Evolutionary conservation across 805 yeast species (phyloP), one percentile per base, ranked within the genome.

Genomic region (Ogataea trehalophila): DNA sequence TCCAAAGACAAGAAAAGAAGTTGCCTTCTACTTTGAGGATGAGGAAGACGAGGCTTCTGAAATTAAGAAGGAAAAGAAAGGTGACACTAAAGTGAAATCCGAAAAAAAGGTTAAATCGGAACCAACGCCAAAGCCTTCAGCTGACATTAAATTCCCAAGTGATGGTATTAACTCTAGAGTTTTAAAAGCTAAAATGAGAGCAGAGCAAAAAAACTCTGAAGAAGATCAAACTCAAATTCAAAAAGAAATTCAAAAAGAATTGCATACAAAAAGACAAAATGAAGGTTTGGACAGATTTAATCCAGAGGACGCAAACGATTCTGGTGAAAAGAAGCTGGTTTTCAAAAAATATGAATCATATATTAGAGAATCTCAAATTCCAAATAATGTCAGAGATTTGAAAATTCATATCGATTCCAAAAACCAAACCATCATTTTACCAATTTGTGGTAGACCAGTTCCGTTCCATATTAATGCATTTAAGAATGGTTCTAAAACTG

Each of bases 381-480:
- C 99, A 37, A 69, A 73, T 35, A 78, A 79, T 57, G 95, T 90
- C 17, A 80, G 83, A 59, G 97, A 91, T 63, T 74, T 94, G 65
- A 83, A 83, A 62, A 81, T 92, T 50, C 91, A 85, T 63, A 90
- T 94, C 48, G 99, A 92, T 65, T 75, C 80, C 64, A 88, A 87
- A 60, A 79, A 86, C 48, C 97, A 91, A 68, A 87, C 97, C 1
- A 85, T 92, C 47, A 80, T 92, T 51, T 71, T 92, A 49, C 99
- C 99, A 44, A 85, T 92, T 49, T 80, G 85, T 60, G 99, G 99
- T 53, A 78, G 98, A 60, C 97, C 98, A 1, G 98, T 94, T 44
- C 99, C 99, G 22, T 92, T 94, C 75, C 99, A 92, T 66, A 90
- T 92, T 62, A 89, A 89, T 65, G 75, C 97, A 4, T 91, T 87